phyloP scores from a whole-genome alignment of 176 grass and related monocot species.

The Carex scoparia region DNA sequence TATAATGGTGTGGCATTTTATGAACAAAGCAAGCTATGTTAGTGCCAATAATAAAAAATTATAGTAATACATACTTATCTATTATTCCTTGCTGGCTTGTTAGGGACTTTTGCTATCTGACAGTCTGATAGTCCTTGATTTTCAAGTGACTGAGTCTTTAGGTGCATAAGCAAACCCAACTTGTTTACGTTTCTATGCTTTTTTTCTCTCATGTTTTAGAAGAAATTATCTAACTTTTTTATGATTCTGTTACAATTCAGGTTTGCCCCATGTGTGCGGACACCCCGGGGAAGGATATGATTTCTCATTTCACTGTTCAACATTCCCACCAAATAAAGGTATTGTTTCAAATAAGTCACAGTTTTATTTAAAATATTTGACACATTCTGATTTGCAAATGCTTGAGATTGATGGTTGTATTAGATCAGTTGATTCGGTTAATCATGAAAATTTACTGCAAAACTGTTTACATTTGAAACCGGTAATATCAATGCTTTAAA shows the following conservation, averaged over 20 bases:
- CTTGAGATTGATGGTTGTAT: not conserved
- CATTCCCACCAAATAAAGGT: slow-evolving; percentile 72
- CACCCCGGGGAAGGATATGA: slow-evolving; percentile 70
- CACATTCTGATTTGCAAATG: not conserved
- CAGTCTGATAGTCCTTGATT: not conserved
- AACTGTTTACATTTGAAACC: not conserved
- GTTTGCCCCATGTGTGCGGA: slow-evolving; percentile 74
- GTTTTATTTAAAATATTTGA: not conserved
- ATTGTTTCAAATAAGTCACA: not conserved
- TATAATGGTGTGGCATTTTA: not conserved
- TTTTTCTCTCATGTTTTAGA: not conserved
- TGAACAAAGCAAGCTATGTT: not conserved
- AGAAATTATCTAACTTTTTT: not conserved
- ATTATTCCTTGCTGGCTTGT: not conserved
- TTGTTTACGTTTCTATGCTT: not conserved
- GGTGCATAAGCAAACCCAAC: not conserved
- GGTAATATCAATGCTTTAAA: not conserved
- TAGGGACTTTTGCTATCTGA: not conserved
- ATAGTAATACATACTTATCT: not conserved
- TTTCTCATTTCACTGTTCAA: slow-evolving; percentile 54
- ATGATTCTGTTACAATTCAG: slow-evolving; percentile 24
- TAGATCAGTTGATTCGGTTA: not conserved
- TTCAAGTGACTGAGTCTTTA: not conserved
- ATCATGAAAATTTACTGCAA: not conserved
- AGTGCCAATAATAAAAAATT: not conserved